Percentiles rank a stretch among this genome's conserved stretches.
Evolutionary conservation across 2,329 filamentous ascomycete species (phyloP).

Genomic region (Aspergillus quadrilineatus): DNA sequence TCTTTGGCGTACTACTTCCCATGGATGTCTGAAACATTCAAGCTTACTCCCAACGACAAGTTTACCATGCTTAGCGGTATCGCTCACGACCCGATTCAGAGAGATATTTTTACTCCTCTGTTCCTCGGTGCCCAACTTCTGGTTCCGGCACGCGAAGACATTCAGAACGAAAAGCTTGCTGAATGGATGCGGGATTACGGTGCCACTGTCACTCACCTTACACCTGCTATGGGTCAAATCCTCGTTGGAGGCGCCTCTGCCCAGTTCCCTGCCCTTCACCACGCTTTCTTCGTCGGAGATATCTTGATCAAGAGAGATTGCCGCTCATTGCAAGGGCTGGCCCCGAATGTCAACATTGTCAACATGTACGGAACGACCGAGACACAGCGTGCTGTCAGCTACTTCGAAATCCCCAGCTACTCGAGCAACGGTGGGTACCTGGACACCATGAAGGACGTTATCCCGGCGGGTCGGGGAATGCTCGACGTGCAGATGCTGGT

Average conservation of each 20-base stretch:
- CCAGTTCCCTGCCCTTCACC: slow-evolving; percentile 71
- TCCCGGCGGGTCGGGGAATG: slow-evolving; percentile 85
- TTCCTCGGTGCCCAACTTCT: slow-evolving; percentile 80
- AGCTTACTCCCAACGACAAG: slow-evolving; percentile 66
- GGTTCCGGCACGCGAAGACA: slow-evolving; percentile 77
- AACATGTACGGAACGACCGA: slow-evolving; percentile 92
- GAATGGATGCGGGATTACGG: slow-evolving; percentile 81
- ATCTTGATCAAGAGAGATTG: slow-evolving; percentile 84
- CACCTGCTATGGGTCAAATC: slow-evolving; percentile 95
- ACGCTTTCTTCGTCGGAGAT: slow-evolving; percentile 90
- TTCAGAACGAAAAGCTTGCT: slow-evolving; percentile 78
- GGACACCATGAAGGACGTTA: slow-evolving; percentile 67
- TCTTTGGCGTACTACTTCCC: slow-evolving; percentile 81
- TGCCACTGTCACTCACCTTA: slow-evolving; percentile 81
- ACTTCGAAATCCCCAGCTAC: slow-evolving; percentile 71
- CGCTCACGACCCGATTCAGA: slow-evolving; percentile 59
- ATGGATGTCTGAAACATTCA: slow-evolving; percentile 88
- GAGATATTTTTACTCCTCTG: slow-evolving; percentile 85
- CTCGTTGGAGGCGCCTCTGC: slow-evolving; percentile 79
- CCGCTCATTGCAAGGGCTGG: slow-evolving; percentile 70
- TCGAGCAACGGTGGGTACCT: slow-evolving; percentile 63
- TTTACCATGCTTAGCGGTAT: slow-evolving; percentile 87
- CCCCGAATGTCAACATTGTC: slow-evolving; percentile 70
- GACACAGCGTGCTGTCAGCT: slow-evolving; percentile 76
- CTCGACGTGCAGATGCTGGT: slow-evolving; percentile 84